phyloP scores from a whole-genome alignment of 176 grass and related monocot species.

The Avena atlantica region DNA sequence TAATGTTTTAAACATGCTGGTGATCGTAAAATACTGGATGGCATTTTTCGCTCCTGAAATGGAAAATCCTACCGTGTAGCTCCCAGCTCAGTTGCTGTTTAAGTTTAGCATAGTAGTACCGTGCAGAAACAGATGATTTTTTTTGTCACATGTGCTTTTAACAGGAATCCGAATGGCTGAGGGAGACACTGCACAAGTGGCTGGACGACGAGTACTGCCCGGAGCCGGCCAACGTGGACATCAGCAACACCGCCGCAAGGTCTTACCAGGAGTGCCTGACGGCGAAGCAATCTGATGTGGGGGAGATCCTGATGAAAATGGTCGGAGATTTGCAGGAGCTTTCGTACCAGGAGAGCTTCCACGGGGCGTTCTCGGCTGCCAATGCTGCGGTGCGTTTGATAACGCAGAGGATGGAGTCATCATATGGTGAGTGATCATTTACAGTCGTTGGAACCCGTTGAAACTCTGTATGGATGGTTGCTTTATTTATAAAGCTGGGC shows the following conservation, averaged over 20 bases:
- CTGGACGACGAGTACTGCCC: conserved; percentile 90
- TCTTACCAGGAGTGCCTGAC: conserved; percentile 70
- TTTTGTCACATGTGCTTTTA: too few relatives aligned
- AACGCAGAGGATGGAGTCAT: conserved; percentile 57
- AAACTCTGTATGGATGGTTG: too few relatives aligned
- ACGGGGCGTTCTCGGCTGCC: conserved; percentile 80
- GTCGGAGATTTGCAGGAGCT: conserved; percentile 68
- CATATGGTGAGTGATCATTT: conserved; percentile 15
- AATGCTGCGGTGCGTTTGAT: conserved; percentile 79
- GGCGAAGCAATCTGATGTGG: conserved; percentile 65
- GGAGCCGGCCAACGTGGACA: conserved; percentile 77
- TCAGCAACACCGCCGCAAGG: conserved; percentile 71
- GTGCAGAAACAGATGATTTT: too few relatives aligned
- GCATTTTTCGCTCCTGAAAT: not conserved
- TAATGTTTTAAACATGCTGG: too few relatives aligned
- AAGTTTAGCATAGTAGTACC: too few relatives aligned
- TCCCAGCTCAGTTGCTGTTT: not conserved
- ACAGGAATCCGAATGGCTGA: conserved; percentile 94
- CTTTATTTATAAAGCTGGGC: too few relatives aligned
- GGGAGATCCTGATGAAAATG: conserved; percentile 86
- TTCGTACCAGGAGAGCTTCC: conserved; percentile 84
- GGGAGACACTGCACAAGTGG: conserved; percentile 81
- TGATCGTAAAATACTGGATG: not conserved
- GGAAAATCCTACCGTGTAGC: not conserved
- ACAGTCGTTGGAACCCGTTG: too few relatives aligned